Evolutionary conservation across 179 eudicot species (phyloP).

Genomic region (Sideroxylon spinosum): DNA sequence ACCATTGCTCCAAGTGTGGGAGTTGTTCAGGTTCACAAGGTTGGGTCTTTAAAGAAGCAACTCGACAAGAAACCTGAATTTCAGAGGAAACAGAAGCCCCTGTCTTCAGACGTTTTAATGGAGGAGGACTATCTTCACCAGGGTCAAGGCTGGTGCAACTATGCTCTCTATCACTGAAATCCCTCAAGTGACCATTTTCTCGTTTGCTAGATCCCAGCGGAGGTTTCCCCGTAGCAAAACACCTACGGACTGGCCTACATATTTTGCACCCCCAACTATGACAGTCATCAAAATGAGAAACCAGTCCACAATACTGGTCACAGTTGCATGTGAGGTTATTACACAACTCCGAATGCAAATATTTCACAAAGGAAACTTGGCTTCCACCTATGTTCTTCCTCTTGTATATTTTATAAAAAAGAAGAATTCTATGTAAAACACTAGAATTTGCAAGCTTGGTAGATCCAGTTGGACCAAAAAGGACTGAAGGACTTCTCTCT

Average conservation of each 20-base stretch:
- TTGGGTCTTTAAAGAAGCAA: conserved; percentile 25
- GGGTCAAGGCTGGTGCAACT: conserved; percentile 15
- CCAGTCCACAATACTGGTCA: conserved; percentile 24
- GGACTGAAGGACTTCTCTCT: conserved; percentile 21
- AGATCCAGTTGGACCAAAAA: conserved; percentile 19
- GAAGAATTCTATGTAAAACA: conserved; percentile 30
- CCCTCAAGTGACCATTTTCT: conserved; percentile 5
- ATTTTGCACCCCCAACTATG: conserved; percentile 33
- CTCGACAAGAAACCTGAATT: conserved; percentile 21
- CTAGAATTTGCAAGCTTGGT: conserved; percentile 17
- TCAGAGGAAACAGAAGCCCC: conserved; percentile 18
- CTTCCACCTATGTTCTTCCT: conserved; percentile 18
- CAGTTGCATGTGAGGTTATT: conserved; percentile 38
- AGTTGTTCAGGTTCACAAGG: conserved; percentile 24
- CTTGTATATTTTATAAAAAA: conserved; percentile 32
- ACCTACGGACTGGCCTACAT: conserved; percentile 41
- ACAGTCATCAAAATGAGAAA: conserved; percentile 54
- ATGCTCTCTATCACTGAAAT: conserved; percentile 16
- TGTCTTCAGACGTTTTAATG: conserved; percentile 39
- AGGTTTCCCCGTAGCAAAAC: conserved; percentile 19
- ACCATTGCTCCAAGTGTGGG: conserved; percentile 18
- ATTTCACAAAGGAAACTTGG: conserved; percentile 34
- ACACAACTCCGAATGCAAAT: conserved; percentile 45
- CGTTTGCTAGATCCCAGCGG: conserved; percentile 19
- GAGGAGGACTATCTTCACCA: conserved; percentile 23